phyloP scores from a whole-genome alignment of 371 early-diverging fungal genomes.

The Apophysomyces sp. region DNA sequence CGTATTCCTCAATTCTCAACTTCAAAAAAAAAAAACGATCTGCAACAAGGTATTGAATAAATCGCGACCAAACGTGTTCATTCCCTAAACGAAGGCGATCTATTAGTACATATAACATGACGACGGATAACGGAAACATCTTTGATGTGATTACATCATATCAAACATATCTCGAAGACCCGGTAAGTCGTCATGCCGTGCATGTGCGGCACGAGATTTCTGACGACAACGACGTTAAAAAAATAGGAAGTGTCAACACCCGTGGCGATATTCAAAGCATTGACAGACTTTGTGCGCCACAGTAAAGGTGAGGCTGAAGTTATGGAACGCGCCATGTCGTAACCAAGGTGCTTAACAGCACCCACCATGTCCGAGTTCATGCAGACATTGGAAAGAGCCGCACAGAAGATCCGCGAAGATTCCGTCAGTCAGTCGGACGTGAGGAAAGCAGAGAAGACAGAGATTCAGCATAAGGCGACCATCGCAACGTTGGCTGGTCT shows the following conservation, averaged over 20 bases:
- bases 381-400: constrained; percentile 71
- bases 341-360: constrained; percentile 34
- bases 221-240: not conserved
- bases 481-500: constrained; percentile 78
- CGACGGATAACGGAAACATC: not conserved
- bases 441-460: constrained; percentile 8
- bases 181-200: constrained; percentile 9
- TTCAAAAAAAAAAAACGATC: no score
- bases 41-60: not conserved
- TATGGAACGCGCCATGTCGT: not conserved
- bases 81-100: not conserved
- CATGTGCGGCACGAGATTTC: no score
- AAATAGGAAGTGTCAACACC: constrained; percentile 85
- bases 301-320: constrained; percentile 52
- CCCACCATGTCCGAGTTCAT: constrained; percentile 89
- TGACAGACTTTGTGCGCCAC: constrained; percentile 74
- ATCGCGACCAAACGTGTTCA: no score
- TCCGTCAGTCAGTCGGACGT: constrained; percentile 37
- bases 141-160: constrained; percentile 23
- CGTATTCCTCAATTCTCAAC: no score
- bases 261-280: constrained; percentile 83
- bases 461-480: constrained; percentile 48
- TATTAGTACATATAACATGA: not conserved
- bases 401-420: constrained; percentile 53
- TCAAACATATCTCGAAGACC: constrained; percentile 22